Evolutionary conservation across 106 monocot genomes (phyloP), one percentile per base, ranked within the genome.

Genomic region (Chionographis japonica): DNA sequence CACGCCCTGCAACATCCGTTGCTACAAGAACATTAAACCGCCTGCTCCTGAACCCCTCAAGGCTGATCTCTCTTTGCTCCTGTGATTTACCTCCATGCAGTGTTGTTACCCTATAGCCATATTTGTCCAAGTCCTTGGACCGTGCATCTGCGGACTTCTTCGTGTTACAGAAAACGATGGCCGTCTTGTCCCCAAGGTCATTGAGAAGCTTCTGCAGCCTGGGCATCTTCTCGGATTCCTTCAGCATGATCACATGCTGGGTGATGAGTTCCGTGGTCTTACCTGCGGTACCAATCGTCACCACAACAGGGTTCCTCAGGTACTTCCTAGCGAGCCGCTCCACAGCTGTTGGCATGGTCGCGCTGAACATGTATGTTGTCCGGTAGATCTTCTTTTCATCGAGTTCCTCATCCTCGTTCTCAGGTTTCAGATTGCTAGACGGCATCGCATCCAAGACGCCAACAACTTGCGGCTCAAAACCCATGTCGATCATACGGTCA

Each of bases 381-480:
- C 97, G 72, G 52, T 97, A 97, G n/a, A 97, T 97, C 75, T 43
- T 92, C 63, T 92, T 97, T 70, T 81, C 92, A 75, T 97, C 97
- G 37, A 97, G 86, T 55, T 86, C 86, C 56, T 89, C 97, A 68
- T 97, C 97, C 62, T 97, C 97, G 68, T 97, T 97, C 74, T 97
- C 97, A 9, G 97, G 97, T 69, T 92, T 97, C 76, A 97, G 72
- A 77, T 97, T 97, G 74, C 89, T 92, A 2, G 92, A 97, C 52
- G 97, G 92, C 97, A 97, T 97, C 0, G 92, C 97, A 58, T 97
- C 97, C n/a, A 97, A 72, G n/a, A 97, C 97, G n/a, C 97, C 95
- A 1, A 97, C 87, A 64, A 97, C 92, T 68, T 97, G 97, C 1
- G 97, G 97, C 80, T 97, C 97, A 46, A 97, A 97, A 15, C 97